These are phyloP conservation scores for Komagataella phaffii DNA, from an alignment of 805 yeast species.

Conservation along the genomic window DNA sequence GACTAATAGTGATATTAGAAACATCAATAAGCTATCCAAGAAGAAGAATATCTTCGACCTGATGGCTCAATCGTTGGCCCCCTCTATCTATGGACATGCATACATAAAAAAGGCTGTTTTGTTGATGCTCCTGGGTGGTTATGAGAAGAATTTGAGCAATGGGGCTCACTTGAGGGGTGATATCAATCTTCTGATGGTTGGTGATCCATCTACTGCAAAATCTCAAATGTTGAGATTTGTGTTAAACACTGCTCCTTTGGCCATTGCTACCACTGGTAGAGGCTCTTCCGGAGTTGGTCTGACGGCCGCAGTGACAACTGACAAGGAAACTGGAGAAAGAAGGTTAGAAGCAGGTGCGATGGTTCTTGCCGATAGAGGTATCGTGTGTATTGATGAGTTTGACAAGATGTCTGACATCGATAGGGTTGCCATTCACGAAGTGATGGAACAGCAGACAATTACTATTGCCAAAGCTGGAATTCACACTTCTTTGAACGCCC, in stretches of 20 bases:
- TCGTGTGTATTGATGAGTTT: constrained; percentile 97
- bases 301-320: constrained; percentile 96
- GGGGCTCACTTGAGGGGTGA: constrained; percentile 98
- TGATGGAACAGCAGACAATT: constrained; percentile 98
- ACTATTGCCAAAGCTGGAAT: constrained; percentile 98
- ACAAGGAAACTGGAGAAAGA: constrained; percentile 94
- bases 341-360: constrained; percentile 97
- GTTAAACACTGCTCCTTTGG: constrained; percentile 85
- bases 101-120: constrained; percentile 84
- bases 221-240: constrained; percentile 93
- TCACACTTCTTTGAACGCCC: constrained; percentile 89
- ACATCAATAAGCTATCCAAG: constrained; percentile 68
- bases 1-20: constrained; percentile 73
- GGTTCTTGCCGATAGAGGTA: constrained; percentile 95
- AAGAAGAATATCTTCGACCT: constrained; percentile 62
- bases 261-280: constrained; percentile 96
- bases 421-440: constrained; percentile 97
- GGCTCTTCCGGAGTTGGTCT: constrained; percentile 99
- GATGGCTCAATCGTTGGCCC: constrained; percentile 81
- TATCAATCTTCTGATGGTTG: constrained; percentile 90
- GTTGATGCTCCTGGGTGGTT: constrained; percentile 86
- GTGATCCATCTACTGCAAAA: constrained; percentile 98
- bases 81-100: constrained; percentile 90
- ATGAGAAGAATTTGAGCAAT: constrained; percentile 83
- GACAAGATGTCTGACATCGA: constrained; percentile 96